Conservation (phyloP, 2,329 filamentous ascomycete species). For the Penicillium nordicum region DNA sequence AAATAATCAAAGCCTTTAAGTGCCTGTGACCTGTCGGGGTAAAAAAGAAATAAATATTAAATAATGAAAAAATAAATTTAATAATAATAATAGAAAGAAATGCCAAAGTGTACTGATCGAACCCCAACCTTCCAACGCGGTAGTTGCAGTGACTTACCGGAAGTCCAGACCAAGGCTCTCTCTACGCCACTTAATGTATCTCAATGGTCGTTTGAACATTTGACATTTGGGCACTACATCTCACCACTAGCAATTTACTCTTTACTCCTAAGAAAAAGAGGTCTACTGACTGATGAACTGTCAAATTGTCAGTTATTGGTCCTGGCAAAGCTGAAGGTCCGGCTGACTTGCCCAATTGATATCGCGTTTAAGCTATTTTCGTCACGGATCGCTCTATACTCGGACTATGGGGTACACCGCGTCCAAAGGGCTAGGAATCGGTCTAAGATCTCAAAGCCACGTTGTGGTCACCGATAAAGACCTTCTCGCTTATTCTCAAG, state of each 20-base stretch:
- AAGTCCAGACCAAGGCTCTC: constrained; percentile 8
- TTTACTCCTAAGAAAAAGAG: neutral
- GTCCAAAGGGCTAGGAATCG: constrained; percentile 5
- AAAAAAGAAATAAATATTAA: neutral
- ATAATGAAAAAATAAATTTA: neutral
- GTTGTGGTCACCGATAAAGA: constrained; percentile 7
- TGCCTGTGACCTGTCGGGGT: constrained; percentile 15
- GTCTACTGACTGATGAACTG: constrained; percentile 26
- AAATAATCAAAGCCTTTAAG: constrained; percentile 6
- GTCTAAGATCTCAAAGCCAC: constrained; percentile 19
- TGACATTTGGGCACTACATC: neutral
- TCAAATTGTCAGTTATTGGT: constrained; percentile 21
- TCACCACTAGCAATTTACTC: constrained; percentile 14
- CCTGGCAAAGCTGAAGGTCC: constrained; percentile 17
- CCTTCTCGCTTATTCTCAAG: neutral
- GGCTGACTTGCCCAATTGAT: constrained; percentile 27
- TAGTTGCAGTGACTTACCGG: constrained; percentile 3
- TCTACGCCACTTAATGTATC: constrained; percentile 10
- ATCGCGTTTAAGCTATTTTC: constrained; percentile 29
- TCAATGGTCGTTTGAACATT: constrained; percentile 14
- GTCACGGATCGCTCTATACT: constrained; percentile 24
- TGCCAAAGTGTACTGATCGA: constrained; percentile 4
- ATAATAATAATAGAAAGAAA: neutral
- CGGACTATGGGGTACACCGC: constrained; percentile 10
- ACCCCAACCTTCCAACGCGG: neutral